phyloP scores from a whole-genome alignment of 2,329 filamentous ascomycete species.

The Penicillium nordicum region DNA sequence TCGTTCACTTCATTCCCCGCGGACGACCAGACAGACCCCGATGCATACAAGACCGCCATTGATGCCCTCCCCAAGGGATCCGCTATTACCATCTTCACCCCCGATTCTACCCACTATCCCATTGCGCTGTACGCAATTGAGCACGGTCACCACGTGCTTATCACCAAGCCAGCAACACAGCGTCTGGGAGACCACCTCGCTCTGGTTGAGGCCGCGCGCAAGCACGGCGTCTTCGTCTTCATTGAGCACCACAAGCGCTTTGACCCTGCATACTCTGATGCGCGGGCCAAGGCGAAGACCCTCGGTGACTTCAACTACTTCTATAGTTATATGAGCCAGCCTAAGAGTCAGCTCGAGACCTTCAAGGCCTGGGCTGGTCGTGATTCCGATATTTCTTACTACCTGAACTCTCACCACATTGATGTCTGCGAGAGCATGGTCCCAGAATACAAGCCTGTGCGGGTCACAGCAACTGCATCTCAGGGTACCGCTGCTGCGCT shows the following conservation, averaged over 20 bases:
- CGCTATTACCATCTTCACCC: constrained; percentile 94
- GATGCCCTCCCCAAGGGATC: constrained; percentile 76
- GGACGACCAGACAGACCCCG: constrained; percentile 67
- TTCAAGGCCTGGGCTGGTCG: constrained; percentile 93
- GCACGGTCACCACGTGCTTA: constrained; percentile 80
- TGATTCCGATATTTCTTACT: constrained; percentile 92
- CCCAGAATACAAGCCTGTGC: constrained; percentile 71
- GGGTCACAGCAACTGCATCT: constrained; percentile 74
- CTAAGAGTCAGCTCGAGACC: constrained; percentile 85
- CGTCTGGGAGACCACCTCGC: constrained; percentile 73
- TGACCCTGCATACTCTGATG: constrained; percentile 89
- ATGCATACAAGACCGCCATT: constrained; percentile 85
- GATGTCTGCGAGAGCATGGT: constrained; percentile 94
- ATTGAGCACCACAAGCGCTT: constrained; percentile 96
- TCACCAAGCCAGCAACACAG: constrained; percentile 93
- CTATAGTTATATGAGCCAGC: constrained; percentile 94
- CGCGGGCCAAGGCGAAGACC: constrained; percentile 68
- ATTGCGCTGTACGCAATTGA: constrained; percentile 91
- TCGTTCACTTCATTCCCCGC: constrained; percentile 79
- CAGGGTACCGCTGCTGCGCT: constrained; percentile 74
- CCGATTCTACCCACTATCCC: constrained; percentile 86
- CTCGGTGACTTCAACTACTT: constrained; percentile 98
- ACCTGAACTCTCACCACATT: constrained; percentile 91
- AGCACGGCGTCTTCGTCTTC: constrained; percentile 81
- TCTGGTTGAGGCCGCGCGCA: constrained; percentile 67